Evolutionary conservation across 1,284 basidiomycete genomes (phyloP).

Genomic region (Ceratobasidium papillatum): DNA sequence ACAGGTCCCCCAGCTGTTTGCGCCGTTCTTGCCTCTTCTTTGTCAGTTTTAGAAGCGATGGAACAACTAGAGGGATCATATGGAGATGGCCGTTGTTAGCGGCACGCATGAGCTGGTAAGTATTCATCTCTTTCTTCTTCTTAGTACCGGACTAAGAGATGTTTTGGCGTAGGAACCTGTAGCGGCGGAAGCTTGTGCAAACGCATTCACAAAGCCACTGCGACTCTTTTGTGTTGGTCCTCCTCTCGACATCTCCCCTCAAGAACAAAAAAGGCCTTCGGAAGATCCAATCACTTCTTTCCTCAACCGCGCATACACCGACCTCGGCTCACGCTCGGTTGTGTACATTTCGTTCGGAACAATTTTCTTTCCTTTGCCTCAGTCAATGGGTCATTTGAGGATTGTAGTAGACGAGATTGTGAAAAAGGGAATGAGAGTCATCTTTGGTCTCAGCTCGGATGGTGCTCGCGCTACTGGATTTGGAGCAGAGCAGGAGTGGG

Average conservation of each 20-base stretch:
- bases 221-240: background rate
- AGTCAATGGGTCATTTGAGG: background rate
- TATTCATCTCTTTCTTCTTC: background rate
- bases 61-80: background rate
- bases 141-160: background rate
- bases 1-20: background rate
- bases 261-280: background rate
- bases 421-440: background rate
- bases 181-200: background rate
- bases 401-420: background rate
- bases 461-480: background rate
- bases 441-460: background rate
- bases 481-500: background rate
- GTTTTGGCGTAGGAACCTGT: conserved; percentile 13
- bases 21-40: background rate
- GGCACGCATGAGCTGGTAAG: conserved; percentile 6
- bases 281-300: background rate
- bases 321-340: background rate
- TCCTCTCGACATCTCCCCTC: background rate
- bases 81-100: background rate
- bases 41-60: background rate
- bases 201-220: background rate
- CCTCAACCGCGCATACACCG: conserved; percentile 16
- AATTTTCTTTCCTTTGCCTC: conserved; percentile 5
- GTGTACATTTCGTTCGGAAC: conserved; percentile 10